Percentiles rank a stretch among this genome's conserved stretches.
Conservation (phyloP, 345 rosid species). For the Erucastrum elatum region DNA sequence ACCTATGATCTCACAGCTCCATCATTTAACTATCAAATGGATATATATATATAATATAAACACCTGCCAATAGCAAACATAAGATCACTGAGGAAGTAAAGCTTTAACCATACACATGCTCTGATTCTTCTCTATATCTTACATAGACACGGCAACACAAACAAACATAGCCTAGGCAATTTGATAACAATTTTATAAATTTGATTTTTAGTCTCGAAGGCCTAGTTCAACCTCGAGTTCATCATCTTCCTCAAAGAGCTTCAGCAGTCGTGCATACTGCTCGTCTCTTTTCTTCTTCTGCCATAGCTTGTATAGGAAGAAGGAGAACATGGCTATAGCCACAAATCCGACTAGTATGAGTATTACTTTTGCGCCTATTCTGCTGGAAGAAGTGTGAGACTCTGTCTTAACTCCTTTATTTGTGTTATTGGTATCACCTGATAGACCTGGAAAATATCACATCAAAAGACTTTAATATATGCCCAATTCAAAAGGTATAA, state of each 20-base stretch:
- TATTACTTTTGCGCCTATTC: conserved; percentile 50
- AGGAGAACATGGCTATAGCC: conserved; percentile 49
- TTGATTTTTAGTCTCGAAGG: conserved; percentile 53
- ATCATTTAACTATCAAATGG: too few relatives aligned
- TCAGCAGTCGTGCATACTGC: conserved; percentile 87
- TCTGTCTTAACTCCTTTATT: conserved; percentile 40
- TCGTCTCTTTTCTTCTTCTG: conserved; percentile 94
- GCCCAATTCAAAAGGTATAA: too few relatives aligned
- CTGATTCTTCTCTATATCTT: background rate
- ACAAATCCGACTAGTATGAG: conserved; percentile 49
- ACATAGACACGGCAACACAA: conserved; percentile 5
- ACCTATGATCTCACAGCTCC: too few relatives aligned
- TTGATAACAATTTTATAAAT: background rate
- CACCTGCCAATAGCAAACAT: background rate
- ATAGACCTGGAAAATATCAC: conserved; percentile 44
- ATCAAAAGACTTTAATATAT: background rate
- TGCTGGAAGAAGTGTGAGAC: conserved; percentile 41
- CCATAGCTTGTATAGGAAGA: conserved; percentile 75
- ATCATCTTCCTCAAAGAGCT: conserved; percentile 93
- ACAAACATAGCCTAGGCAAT: conserved; percentile 17
- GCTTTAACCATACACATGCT: too few relatives aligned
- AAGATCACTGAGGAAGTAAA: conserved; percentile 4
- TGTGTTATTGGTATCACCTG: conserved; percentile 49
- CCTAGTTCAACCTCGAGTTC: conserved; percentile 97
- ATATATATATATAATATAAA: too few relatives aligned